Evolutionary conservation across 192 early-diverging fungal species (phyloP).

Genomic region (Mortierella claussenii): DNA sequence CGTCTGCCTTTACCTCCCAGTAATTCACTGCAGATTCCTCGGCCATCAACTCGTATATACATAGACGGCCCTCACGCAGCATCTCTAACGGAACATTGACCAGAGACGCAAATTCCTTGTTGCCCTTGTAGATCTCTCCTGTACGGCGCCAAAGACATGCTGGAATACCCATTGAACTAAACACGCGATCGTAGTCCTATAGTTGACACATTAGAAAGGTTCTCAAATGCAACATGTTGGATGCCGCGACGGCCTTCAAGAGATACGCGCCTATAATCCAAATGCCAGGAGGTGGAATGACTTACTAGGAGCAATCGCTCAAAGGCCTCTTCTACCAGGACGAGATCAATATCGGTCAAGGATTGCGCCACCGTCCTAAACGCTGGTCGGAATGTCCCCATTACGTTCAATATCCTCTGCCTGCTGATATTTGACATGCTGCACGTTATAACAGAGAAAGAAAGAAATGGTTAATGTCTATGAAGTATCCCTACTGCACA

Average conservation of each 20-base stretch:
- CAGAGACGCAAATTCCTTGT: conserved; percentile 92
- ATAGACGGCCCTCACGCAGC: conserved; percentile 70
- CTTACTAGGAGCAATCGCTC: conserved; percentile 86
- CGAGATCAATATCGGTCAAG: conserved; percentile 93
- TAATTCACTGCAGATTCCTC: conserved; percentile 97
- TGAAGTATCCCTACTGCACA: no score
- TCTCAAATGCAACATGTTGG: no score
- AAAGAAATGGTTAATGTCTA: no score
- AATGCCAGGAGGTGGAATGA: no score
- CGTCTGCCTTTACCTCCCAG: conserved; percentile 80
- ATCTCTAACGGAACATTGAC: conserved; percentile 86
- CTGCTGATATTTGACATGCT: conserved; percentile 77
- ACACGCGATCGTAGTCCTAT: conserved; percentile 94
- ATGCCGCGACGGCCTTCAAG: no score
- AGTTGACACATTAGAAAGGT: no score
- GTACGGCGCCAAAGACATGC: conserved; percentile 96
- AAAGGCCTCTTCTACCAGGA: conserved; percentile 96
- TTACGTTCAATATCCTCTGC: conserved; percentile 86
- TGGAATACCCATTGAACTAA: conserved; percentile 94
- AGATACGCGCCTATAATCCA: no score
- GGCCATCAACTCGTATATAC: conserved; percentile 71
- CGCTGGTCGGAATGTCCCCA: conserved; percentile 89
- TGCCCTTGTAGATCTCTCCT: conserved; percentile 96
- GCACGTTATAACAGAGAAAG: background rate
- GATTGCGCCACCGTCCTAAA: conserved; percentile 90